Evolutionary conservation across 306 rosid species (phyloP).

Genomic region (Sophora flavescens): DNA sequence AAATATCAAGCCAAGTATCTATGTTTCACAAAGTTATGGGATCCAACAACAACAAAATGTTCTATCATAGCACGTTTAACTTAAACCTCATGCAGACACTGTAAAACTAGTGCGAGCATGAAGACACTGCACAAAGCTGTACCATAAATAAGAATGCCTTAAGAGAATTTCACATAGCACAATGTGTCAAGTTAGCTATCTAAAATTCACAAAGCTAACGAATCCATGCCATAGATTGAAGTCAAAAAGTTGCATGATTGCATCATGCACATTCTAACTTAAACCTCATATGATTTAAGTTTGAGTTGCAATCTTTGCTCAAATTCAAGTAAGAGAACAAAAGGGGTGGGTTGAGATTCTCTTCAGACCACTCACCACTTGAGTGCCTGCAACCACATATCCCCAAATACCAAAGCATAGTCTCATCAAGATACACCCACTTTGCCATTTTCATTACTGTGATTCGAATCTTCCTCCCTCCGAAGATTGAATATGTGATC

Average conservation of each 20-base stretch:
- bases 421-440: slow-evolving; percentile 91
- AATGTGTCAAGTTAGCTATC: slow-evolving; percentile 32
- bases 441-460: no score
- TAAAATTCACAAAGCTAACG: slow-evolving; percentile 26
- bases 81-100: background rate
- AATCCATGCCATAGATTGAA: slow-evolving; percentile 40
- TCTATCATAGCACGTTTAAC: no score
- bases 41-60: slow-evolving; percentile 22
- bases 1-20: slow-evolving; percentile 30
- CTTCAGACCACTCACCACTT: slow-evolving; percentile 73
- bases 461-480: no score
- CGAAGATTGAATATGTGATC: slow-evolving; percentile 83
- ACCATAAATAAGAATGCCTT: slow-evolving; percentile 5
- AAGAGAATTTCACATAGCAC: slow-evolving; percentile 33
- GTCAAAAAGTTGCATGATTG: slow-evolving; percentile 31
- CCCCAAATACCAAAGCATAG: slow-evolving; percentile 90
- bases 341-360: background rate
- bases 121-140: slow-evolving; percentile 29
- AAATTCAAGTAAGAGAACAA: background rate
- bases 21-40: slow-evolving; percentile 29
- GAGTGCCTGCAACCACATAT: slow-evolving; percentile 97
- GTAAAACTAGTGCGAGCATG: background rate
- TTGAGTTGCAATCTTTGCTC: slow-evolving; percentile 19
- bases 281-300: slow-evolving; percentile 9
- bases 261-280: slow-evolving; percentile 24